Conservation (phyloP, 2,329 filamentous ascomycete species). For the Sporothrix inflata region DNA sequence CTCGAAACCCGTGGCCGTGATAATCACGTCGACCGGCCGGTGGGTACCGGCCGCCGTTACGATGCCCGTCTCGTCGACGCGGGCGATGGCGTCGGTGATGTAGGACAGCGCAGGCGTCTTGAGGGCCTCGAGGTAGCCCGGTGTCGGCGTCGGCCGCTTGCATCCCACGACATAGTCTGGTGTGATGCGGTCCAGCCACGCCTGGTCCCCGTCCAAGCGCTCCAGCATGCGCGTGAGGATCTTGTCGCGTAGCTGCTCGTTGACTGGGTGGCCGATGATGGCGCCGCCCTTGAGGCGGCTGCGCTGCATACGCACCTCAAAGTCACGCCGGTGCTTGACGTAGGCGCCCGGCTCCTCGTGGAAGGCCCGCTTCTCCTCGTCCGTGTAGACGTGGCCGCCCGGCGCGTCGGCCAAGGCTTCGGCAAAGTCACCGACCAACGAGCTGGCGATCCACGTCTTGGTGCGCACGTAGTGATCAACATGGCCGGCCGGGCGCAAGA, state of each 20-base stretch:
- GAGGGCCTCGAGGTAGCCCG: conserved; percentile 38
- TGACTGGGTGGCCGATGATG: conserved; percentile 34
- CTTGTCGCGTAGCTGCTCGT: conserved; percentile 31
- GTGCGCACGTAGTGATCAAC: conserved; percentile 36
- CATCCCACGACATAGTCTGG: neutral
- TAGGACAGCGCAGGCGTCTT: conserved; percentile 39
- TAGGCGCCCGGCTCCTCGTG: conserved; percentile 19
- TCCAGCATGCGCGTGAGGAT: neutral
- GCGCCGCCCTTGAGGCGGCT: conserved; percentile 34
- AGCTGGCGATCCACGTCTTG: conserved; percentile 35
- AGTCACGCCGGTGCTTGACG: conserved; percentile 17
- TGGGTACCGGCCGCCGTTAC: conserved; percentile 35
- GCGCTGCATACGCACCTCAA: conserved; percentile 10
- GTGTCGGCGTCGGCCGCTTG: conserved; percentile 38
- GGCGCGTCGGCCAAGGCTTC: conserved; percentile 6
- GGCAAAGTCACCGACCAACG: conserved; percentile 37
- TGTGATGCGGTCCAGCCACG: neutral
- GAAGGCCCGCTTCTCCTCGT: conserved; percentile 21
- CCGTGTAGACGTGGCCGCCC: conserved; percentile 5
- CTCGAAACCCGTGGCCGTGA: conserved; percentile 34
- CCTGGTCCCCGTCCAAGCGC: neutral
- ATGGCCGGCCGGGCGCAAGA: conserved; percentile 34
- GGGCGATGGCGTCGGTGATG: conserved; percentile 39
- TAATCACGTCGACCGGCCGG: conserved; percentile 24
- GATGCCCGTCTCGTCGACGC: conserved; percentile 41